Percentiles rank a stretch among this genome's conserved stretches.
phyloP scores from a whole-genome alignment of 2,329 filamentous ascomycete genomes.

The Aspergillus sp. region DNA sequence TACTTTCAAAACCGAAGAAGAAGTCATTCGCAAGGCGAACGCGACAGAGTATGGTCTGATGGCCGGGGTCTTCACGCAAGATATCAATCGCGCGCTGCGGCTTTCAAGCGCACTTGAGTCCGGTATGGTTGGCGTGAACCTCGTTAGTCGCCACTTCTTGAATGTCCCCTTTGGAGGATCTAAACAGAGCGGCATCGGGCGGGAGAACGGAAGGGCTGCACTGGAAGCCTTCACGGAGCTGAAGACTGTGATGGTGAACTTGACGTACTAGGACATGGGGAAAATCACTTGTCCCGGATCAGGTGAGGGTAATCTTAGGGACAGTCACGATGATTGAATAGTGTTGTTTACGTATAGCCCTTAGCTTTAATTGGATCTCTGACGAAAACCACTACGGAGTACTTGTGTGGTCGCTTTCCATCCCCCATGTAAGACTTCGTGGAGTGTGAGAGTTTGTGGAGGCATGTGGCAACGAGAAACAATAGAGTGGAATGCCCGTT shows the following conservation, averaged over 20 bases:
- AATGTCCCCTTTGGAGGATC: neutral
- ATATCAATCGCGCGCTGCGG: neutral
- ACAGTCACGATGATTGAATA: neutral
- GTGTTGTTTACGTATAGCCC: neutral
- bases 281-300: neutral
- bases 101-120: neutral
- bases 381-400: neutral
- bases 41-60: neutral
- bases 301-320: neutral
- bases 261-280: neutral
- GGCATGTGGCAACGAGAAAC: neutral
- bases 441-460: too few relatives aligned
- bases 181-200: neutral
- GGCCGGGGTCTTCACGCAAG: neutral
- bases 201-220: neutral
- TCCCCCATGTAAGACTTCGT: neutral
- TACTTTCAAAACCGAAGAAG: neutral
- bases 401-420: neutral
- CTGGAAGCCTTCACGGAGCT: neutral
- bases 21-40: neutral
- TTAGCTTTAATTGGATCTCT: neutral
- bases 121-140: constrained; percentile 1
- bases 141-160: too few relatives aligned
- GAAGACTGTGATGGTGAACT: neutral
- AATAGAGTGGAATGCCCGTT: neutral